Base-by-base conservation (phyloP, 2,329 filamentous ascomycete genomes). In the Claviceps digitariae region DNA sequence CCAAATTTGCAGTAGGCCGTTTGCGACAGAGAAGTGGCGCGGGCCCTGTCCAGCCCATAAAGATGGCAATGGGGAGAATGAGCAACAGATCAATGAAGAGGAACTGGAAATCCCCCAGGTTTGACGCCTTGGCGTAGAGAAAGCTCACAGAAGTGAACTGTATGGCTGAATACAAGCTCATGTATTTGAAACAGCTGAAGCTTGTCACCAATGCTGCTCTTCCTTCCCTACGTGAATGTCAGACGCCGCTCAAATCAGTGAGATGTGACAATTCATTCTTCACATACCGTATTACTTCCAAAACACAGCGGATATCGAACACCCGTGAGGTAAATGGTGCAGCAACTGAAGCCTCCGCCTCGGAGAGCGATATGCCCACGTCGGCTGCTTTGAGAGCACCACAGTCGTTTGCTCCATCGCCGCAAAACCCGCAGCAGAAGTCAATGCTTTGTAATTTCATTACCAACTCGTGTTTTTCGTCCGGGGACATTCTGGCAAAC, bases 111-210 rank as follows among this genome's bases (percentile, higher is more conserved):
- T 98, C 93, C 50, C 93, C 94, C 6, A 98, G 74, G 65, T 98
- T 98, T 9, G 88, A 95, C 12, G 87, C 94, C 8, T 84, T 90
- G 7, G 90, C 87, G 68, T 98, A 98, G 17, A 98, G 77, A 66
- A 98, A 96, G 76, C 87, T 95, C 63, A 98, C 94, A 1, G 88
- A 89, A 8, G 89, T 95, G 73, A 98, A 98, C 68, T 98, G 93
- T 59, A 98, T 98, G n/a, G 93, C 91, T 2, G 90, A 97, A 73
- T 98, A 98, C 59, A 98, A 72, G 62, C 87, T 94, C 94, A 98
- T 98, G 71, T 95, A 98, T 73, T 97, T 98, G 78, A 98, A 98
- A 73, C 93, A 98, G 72, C 88, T 94, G 73, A 98, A 98, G 69
- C 90, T 95, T 13, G 93, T 98, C n/a, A 97, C 90, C 36, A 98